Evolutionary conservation across 2,329 filamentous ascomycete species (phyloP), one percentile per base, ranked within the genome.

Genomic region (Epichloe elymi): DNA sequence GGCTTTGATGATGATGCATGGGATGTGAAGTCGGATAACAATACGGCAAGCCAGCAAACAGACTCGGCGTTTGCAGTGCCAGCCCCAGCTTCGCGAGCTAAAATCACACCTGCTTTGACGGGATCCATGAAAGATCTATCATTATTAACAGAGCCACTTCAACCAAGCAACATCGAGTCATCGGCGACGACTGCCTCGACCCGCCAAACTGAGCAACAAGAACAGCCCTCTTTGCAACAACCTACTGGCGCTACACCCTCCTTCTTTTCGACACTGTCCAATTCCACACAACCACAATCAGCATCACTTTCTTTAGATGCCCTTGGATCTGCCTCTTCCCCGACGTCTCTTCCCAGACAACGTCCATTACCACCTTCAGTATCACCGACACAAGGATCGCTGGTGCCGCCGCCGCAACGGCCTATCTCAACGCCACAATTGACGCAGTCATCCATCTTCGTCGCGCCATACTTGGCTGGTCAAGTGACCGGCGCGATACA

Each of bases 1-100:
- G 88, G 88, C 3, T 97, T 97, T 61, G 93, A 98, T 48, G 93
- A 97, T 62, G 88, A 97, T 71, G 93, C 93, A 8, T 98, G 93
- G 93, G 88, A 94, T 61, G 85, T 95, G 47, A 96, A 96, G 70
- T 87, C 52, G 19, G 23, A 33, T 43, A 50, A 37, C 20, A 46
- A 30, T n/a, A 12, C 33, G 11, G 6, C 88, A 17, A 79, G 85
- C 14, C 85, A 82, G 63, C 78, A 82, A 30, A 54, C 53, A 56
- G 67, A 60, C 48, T 30, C 52, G 57, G 26, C 47, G 54, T 37
- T 52, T 40, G 56, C 65, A 53, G 55, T 50, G 3, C 30, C 51
- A 26, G 42, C 36, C 3, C 30, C 59, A 20, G 51, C 52, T 20
- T 48, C 58, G 14, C 55, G 57, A 48, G 53, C 73, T 8, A 43